Base-by-base conservation (phyloP, 2,329 filamentous ascomycete species). In the Drechslerella dactyloides region DNA sequence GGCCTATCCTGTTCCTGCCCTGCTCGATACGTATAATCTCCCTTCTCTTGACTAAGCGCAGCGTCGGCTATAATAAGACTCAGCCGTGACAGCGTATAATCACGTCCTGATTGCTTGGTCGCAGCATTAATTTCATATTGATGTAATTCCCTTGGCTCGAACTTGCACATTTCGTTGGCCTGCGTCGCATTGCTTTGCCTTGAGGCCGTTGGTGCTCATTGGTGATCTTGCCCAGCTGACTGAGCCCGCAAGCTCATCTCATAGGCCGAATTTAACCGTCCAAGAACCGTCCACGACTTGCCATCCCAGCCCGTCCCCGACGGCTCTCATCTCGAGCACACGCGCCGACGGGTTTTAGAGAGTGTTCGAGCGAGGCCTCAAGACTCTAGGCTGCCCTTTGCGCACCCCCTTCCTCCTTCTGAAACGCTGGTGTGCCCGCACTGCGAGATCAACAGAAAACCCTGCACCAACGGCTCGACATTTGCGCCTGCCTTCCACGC, bases 341-440 rank as follows among this genome's bases (percentile, higher is more conserved):
- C 56, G 60, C 55, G 59, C 60, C 55, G 50, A 60, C 55, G 52
- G 37, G 17, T 56, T 57, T 57, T 50, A 54, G 42, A 54, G 42
- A 58, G 50, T 57, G 59, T 48, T 60, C 56, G 48, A 60, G 48
- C 23, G 42, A 50, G 19, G 19, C 53, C 52, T 19, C 35, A 21
- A 24, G 52, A 55, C 55, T 64, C 40, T 72, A 65, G 60, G 68
- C 60, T 70, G 56, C 68, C 60, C 37, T 61, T 53, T 17, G 42
- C 37, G 19, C 30, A 13, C n/a, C 61, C 30, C 15, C 53, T 15
- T 27, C 53, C 53, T 30, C 48, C 15, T 55, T 65, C 60, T 72
- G 68, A 72, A 72, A 72, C 68, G 53, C 51, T 65, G 60, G 68
- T 70, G 66, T 24, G 57, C 57, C 59, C 11, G 19, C 59, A 23